Conservation (phyloP, 208 protist genomes). For the Wallacemonas sp. region DNA sequence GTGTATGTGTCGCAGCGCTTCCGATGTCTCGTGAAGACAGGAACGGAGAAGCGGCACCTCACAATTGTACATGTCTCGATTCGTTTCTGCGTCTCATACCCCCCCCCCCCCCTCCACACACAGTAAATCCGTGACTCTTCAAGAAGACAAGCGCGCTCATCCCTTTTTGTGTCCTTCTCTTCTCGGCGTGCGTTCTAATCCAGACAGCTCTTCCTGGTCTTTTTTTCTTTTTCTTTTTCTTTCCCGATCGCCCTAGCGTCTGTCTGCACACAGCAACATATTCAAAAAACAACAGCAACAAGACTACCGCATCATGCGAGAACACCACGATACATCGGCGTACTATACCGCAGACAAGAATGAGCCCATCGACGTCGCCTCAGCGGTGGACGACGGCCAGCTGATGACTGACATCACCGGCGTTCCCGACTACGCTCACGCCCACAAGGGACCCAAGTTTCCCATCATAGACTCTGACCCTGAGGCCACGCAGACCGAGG, state of each 20-base stretch:
- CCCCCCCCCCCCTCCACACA: no score
- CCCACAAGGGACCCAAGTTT: no score
- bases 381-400: background rate
- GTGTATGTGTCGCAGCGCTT: no score
- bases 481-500: background rate
- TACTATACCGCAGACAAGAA: background rate
- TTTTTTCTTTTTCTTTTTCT: slow-evolving; percentile 13
- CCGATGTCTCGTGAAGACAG: no score
- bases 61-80: no score
- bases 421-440: no score
- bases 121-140: no score
- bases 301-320: background rate
- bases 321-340: background rate
- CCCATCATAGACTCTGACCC: no score
- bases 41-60: no score
- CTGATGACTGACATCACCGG: background rate
- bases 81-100: no score
- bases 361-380: background rate
- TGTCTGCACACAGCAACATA: background rate
- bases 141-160: no score
- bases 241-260: background rate
- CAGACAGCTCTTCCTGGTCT: background rate
- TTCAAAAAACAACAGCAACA: background rate
- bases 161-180: no score
- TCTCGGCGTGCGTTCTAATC: background rate